Conservation (phyloP, 257 asterid species). For the Solanum chmielewskii region DNA sequence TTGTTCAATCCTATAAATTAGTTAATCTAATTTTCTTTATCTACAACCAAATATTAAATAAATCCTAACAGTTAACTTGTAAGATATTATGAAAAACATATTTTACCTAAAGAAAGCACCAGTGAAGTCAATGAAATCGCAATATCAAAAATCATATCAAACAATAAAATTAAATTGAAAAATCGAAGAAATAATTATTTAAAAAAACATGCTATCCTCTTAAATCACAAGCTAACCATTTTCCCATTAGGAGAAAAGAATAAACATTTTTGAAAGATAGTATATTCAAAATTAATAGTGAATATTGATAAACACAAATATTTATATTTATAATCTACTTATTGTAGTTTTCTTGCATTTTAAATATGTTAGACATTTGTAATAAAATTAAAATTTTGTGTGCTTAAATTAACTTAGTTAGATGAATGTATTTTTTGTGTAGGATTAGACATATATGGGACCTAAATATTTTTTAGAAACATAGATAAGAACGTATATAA, state of each 20-base stretch:
- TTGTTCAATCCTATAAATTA: not conserved
- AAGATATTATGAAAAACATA: not conserved
- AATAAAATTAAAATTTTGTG: not conserved
- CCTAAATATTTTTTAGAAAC: not conserved
- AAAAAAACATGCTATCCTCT: not conserved
- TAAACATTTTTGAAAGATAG: not conserved
- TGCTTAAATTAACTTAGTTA: not conserved
- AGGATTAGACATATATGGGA: not conserved
- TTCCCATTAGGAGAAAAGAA: not conserved
- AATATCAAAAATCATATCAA: not conserved
- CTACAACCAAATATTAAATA: not conserved
- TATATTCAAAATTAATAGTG: not conserved
- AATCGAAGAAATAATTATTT: not conserved
- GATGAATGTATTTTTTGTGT: not conserved
- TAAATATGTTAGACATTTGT: not conserved
- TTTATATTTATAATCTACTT: not conserved
- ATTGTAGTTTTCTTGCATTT: not conserved
- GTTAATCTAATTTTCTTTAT: not conserved
- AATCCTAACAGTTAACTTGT: not conserved
- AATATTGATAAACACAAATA: not conserved
- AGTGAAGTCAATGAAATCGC: accelerated
- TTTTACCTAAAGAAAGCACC: not conserved
- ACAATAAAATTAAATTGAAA: not conserved
- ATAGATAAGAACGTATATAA: not conserved
- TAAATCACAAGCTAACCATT: not conserved